Percentiles rank a stretch among this genome's conserved stretches.
Conservation (phyloP, 148 eudicot species). For the Linanthus parryae region DNA sequence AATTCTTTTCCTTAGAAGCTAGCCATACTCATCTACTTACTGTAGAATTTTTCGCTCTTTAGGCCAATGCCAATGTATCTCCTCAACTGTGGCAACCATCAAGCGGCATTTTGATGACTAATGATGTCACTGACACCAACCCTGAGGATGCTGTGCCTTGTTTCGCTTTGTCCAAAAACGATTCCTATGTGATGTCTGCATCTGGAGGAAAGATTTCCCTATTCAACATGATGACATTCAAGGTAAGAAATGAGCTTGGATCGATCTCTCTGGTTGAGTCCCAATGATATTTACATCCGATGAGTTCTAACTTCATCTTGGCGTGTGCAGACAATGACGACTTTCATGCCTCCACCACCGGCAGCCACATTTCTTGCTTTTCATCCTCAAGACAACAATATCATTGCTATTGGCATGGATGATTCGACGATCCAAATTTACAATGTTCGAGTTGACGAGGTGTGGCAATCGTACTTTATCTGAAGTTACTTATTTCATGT, state of each 20-base stretch:
- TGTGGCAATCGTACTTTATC: no score
- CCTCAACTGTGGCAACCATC: constrained; percentile 90
- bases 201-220: constrained; percentile 84
- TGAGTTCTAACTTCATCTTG: constrained; percentile 1
- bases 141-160: constrained; percentile 74
- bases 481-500: no score
- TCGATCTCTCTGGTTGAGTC: constrained; percentile 1
- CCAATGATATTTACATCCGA: not conserved
- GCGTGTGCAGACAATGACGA: constrained; percentile 78
- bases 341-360: constrained; percentile 88
- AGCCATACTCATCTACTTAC: constrained; percentile 2
- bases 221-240: constrained; percentile 86
- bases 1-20: not conserved
- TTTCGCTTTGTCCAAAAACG: constrained; percentile 93
- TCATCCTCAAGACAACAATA: constrained; percentile 93
- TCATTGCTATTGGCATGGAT: constrained; percentile 95
- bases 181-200: constrained; percentile 92
- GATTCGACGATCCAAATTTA: constrained; percentile 89
- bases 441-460: constrained; percentile 91
- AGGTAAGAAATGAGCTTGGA: constrained; percentile 35
- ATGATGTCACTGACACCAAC: constrained; percentile 58
- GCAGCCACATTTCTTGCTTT: constrained; percentile 93
- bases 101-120: constrained; percentile 82
- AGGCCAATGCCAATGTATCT: constrained; percentile 73
- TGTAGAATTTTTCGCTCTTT: constrained; percentile 2